Base-by-base conservation (phyloP, 768 basidiomycete species). In the Kwoniella dendrophila region DNA sequence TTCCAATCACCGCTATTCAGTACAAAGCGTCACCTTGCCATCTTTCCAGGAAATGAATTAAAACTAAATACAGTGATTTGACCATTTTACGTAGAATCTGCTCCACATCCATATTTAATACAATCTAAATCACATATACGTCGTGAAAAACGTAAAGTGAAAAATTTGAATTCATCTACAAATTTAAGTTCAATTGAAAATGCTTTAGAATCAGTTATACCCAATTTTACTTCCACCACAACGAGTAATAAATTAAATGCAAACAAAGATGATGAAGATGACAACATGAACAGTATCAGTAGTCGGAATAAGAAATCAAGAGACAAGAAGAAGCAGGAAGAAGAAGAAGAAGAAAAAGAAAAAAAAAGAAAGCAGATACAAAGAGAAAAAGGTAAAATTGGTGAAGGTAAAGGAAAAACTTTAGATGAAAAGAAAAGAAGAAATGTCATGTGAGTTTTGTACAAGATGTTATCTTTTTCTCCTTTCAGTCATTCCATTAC, bases 381-480 rank as follows among this genome's bases (percentile, higher is more conserved):
- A 51, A 41, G 12, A 33, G 63, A 62, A 18, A 56, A 47, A 29
- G 60, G 57, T 10, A 74, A 72, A 61, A 73, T 77, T 47, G 68
- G 71, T 4, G 65, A 74, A 50, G 77, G 77, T 4, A 73, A 62
- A 47, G 73, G 75, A 3, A 64, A 66, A 56, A 74, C 77, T 7
- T 62, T 78, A 64, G 68, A 59, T 34, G 75, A 77, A 62, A 72
- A 71, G 56, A 68, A 67, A 33, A 62, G 76, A 44, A 63, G 75
- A 54, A 66, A 70, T 34, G 65, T 74, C 41, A 74, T 78, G 74
- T 78, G 62, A 62, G 77, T 70, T 18, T 33, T 36, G 18, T 51
- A 14, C 8, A 16, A 27, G 26, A 18, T 38, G 22, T 20, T 6
- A 20, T 33, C 7, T 4, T 12, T 12, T 50, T 16, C 48, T 14